phyloP scores from a whole-genome alignment of 2,329 filamentous ascomycete species.

The Alternaria dauci region DNA sequence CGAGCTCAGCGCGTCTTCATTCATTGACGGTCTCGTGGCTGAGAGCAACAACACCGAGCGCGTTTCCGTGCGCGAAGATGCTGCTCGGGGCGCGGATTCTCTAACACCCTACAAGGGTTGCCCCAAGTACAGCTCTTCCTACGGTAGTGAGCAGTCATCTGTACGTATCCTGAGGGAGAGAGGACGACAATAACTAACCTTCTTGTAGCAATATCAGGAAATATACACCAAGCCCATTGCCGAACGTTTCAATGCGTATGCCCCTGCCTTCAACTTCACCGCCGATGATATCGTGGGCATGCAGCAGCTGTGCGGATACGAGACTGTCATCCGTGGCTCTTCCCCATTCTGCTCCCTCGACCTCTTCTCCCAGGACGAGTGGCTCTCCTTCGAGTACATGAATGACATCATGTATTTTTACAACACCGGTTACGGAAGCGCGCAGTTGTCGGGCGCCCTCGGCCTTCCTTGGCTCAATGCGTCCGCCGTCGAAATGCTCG shows the following conservation, averaged over 20 bases:
- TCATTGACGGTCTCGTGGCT: slow-evolving; percentile 65
- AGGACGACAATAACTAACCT: background rate
- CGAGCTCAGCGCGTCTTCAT: slow-evolving; percentile 64
- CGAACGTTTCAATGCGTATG: slow-evolving; percentile 63
- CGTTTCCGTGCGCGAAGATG: slow-evolving; percentile 64
- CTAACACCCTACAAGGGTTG: slow-evolving; percentile 72
- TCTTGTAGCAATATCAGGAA: slow-evolving; percentile 53
- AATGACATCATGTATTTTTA: slow-evolving; percentile 71
- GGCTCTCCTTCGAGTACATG: slow-evolving; percentile 72
- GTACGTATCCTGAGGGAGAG: slow-evolving; percentile 23
- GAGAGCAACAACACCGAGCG: slow-evolving; percentile 64
- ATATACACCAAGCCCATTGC: slow-evolving; percentile 68
- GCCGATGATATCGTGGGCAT: slow-evolving; percentile 69
- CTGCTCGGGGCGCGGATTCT: slow-evolving; percentile 66
- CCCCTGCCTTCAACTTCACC: slow-evolving; percentile 69
- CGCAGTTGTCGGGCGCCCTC: slow-evolving; percentile 61
- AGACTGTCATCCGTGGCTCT: slow-evolving; percentile 68
- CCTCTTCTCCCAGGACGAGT: slow-evolving; percentile 68
- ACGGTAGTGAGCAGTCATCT: slow-evolving; percentile 64
- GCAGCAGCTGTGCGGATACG: slow-evolving; percentile 72
- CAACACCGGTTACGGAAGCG: slow-evolving; percentile 71
- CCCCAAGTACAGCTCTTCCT: slow-evolving; percentile 67
- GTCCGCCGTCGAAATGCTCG: slow-evolving; percentile 61
- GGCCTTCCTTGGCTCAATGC: slow-evolving; percentile 74
- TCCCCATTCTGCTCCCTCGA: slow-evolving; percentile 69